These are phyloP conservation scores for Mycena sanguinolenta DNA, from an alignment of 768 basidiomycete genomes.

Conservation along the genomic window DNA sequence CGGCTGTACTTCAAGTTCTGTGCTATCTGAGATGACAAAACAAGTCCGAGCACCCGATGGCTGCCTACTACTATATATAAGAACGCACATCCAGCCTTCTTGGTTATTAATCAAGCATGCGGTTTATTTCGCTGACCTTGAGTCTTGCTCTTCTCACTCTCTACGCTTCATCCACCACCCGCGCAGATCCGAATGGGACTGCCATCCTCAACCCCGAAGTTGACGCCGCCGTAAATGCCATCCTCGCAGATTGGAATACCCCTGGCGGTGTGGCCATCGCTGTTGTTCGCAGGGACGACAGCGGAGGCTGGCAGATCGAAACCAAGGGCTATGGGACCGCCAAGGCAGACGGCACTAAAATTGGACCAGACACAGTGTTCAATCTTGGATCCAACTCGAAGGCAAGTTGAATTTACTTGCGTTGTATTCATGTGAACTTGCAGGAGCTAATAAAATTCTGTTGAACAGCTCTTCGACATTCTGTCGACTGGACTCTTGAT, in stretches of 20 bases:
- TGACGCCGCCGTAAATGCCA: conserved; percentile 27
- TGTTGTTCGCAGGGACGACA: conserved; percentile 24
- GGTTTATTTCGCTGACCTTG: too few species aligned
- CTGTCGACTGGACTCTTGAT: neutral
- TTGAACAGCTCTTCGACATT: neutral
- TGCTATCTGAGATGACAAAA: too few species aligned
- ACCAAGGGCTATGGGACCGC: conserved; percentile 38
- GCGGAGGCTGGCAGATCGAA: conserved; percentile 35
- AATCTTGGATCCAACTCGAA: conserved; percentile 38
- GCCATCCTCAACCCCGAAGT: conserved; percentile 22
- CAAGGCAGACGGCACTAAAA: conserved; percentile 2
- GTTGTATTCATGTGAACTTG: neutral
- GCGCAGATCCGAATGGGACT: neutral
- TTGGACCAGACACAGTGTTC: conserved; percentile 14
- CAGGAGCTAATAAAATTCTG: too few species aligned
- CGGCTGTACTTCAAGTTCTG: too few species aligned
- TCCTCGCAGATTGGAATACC: conserved; percentile 30
- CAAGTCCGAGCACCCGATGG: too few species aligned
- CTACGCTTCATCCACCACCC: too few species aligned
- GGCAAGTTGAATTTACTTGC: neutral
- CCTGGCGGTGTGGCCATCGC: conserved; percentile 34
- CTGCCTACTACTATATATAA: too few species aligned
- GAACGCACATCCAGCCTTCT: too few species aligned
- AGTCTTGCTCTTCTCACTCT: too few species aligned
- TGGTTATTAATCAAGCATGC: too few species aligned